Base-by-base conservation (phyloP, 2,329 filamentous ascomycete species). In the Aspergillus sp. region DNA sequence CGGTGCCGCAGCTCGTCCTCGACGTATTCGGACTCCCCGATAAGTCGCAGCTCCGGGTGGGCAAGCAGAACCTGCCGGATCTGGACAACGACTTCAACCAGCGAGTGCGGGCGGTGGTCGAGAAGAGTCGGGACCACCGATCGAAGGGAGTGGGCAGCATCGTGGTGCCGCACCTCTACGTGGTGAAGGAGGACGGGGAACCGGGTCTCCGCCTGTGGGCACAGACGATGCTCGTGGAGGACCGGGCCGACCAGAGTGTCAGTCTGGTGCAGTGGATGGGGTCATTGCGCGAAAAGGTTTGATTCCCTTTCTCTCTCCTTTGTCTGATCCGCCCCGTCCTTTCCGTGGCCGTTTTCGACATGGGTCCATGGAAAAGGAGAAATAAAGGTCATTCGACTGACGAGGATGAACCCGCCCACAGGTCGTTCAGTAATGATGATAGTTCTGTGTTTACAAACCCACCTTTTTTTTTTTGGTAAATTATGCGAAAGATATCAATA, bases 11-110 rank as follows among this genome's bases (percentile, higher is more conserved):
- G 72, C 84, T 99, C 32, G 82, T 98, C 46, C 78, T 84, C 55
- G 95, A 99, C 69, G 94, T 98, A 6, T 99, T 99, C 74, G 94
- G 92, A 24, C 84, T 95, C 11, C 83, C 89, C 50, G 93, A 97
- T 77, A 88, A 90, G 72, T 88, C 87, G 45, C 89, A 92, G 72
- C 81, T 99, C 62, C 92, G 92, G 66, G 91, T 97, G 63, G 95
- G 95, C 75, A 99, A 99, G 84, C 89, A 89, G 24, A 86, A 87
- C 4, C 77, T 99, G 64, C 92, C 94, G 0, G 88, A 96, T 67
- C 80, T 98, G 45, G 95, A 98, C 68, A 94, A 92, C 67, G 95
- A 99, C 75, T 97, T 98, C 83, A 98, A 92, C 77, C 94, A 98
- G 81, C 87, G 94, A 26, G 89, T 99, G 39, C 87, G 95, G 54